Base-by-base conservation (phyloP, 2,329 filamentous ascomycete genomes). In the Trichophyton equinum region DNA sequence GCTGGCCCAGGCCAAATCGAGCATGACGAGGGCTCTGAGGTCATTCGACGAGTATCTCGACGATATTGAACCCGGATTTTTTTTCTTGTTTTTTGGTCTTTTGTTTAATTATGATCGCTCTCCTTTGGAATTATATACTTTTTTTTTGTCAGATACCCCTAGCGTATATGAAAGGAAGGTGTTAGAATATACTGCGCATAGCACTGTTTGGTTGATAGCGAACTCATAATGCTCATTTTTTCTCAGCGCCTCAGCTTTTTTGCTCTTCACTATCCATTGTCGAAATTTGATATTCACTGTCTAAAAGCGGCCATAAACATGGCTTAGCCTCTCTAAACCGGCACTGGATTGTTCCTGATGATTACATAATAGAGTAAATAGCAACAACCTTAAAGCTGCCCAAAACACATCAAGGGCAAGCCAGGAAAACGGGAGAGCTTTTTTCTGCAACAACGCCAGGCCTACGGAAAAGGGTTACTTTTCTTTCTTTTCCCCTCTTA, bases 1-100 rank as follows among this genome's bases (percentile, higher is more conserved):
- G 69, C 72, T 20, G 73, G 72, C 18, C 66, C 68, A n/a, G 22
- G 20, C 18, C 70, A 68, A 58, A 61, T 73, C 49, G 65, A 66
- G 30, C 63, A 72, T 27, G 72, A 74, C 33, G 69, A 67, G 3
- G 62, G 65, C 20, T 64, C 68, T 30, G 68, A 72, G 60, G 61
- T 68, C 44, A 67, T 72, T 57, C 73, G 69, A 61, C 69, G 71
- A 57, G 68, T 67, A 36, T 63, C 70, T 59, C 69, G 69, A 62
- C 70, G 70, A 60, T 75, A 74, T 60, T 71, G 67, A 69, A 8
- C 2, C 38, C 9, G 51, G 27, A 7, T 13, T 7, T 7, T 4
- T 25, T n/a, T 55, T 22, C 22, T 22, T 55, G 8, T 20, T 44
- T 30, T 25, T 53, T 55, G 25, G 30, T 55, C 13, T 18, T 33